Evolutionary conservation across 768 basidiomycete genomes (phyloP).

Genomic region (Rhodotorula paludigena): DNA sequence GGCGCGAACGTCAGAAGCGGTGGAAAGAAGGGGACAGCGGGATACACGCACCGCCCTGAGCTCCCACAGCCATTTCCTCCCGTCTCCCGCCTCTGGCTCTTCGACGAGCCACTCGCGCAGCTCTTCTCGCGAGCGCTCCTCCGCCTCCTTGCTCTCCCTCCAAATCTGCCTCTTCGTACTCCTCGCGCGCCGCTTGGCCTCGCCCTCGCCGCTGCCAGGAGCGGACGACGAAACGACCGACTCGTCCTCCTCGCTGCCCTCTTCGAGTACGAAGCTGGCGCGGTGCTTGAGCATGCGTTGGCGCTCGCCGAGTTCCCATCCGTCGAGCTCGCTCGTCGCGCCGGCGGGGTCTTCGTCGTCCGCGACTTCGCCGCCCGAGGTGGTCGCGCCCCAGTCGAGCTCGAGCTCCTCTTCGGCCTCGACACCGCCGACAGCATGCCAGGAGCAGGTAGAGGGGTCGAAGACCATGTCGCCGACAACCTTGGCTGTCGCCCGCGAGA

Average conservation of each 20-base stretch:
- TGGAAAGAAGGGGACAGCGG: neutral
- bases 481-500: constrained; percentile 57
- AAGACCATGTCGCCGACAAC: constrained; percentile 98
- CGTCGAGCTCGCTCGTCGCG: constrained; percentile 13
- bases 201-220: neutral
- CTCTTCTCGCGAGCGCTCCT: constrained; percentile 9
- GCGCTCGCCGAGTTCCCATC: constrained; percentile 32
- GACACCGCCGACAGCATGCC: constrained; percentile 75
- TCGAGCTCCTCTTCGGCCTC: constrained; percentile 70
- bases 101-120: constrained; percentile 7
- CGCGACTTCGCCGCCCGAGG: constrained; percentile 5
- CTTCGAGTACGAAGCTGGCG: constrained; percentile 35
- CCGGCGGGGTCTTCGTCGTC: constrained; percentile 25
- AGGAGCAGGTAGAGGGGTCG: constrained; percentile 91
- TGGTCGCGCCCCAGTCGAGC: constrained; percentile 14
- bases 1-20: neutral
- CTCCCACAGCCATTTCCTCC: constrained; percentile 28
- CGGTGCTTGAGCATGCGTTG: constrained; percentile 33
- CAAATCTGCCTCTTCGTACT: constrained; percentile 24
- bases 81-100: constrained; percentile 4
- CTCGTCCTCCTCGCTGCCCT: constrained; percentile 17
- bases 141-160: constrained; percentile 21
- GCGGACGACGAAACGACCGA: neutral
- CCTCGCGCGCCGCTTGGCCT: neutral
- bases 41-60: constrained; percentile 17